Conservation (phyloP, 352 stramenopile genomes). For the Pythium scleroteichum region DNA sequence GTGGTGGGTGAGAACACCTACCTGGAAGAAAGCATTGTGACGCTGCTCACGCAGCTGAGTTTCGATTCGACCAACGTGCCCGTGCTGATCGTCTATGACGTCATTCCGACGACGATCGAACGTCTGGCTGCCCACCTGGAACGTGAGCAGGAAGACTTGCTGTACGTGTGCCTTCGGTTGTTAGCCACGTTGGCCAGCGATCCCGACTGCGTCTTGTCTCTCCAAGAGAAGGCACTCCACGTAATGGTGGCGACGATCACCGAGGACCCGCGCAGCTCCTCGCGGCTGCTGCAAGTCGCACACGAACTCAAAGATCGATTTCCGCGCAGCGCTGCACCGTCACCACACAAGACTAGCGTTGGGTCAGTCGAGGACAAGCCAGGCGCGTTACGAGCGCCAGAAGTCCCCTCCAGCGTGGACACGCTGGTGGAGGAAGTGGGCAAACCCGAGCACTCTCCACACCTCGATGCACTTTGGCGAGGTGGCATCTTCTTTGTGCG, state of each 20-base stretch:
- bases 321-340: background rate
- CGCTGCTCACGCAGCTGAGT: slow-evolving; percentile 36
- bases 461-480: slow-evolving; percentile 13
- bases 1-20: slow-evolving; percentile 19
- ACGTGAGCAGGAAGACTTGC: slow-evolving; percentile 28
- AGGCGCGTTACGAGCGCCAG: slow-evolving; percentile 1
- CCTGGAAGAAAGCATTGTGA: slow-evolving; percentile 36
- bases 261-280: slow-evolving; percentile 10
- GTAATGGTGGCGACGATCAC: slow-evolving; percentile 8
- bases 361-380: background rate
- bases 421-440: background rate
- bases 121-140: slow-evolving; percentile 31
- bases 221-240: slow-evolving; percentile 11
- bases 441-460: background rate
- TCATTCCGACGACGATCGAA: slow-evolving; percentile 36
- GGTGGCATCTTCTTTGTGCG: slow-evolving; percentile 19
- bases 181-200: slow-evolving; percentile 26
- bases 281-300: slow-evolving; percentile 14
- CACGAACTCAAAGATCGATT: slow-evolving; percentile 15
- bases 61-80: slow-evolving; percentile 31
- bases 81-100: slow-evolving; percentile 42
- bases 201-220: slow-evolving; percentile 6
- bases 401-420: background rate
- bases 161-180: slow-evolving; percentile 37
- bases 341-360: background rate